These are phyloP conservation scores for Viridothelium virens DNA, from an alignment of 495 filamentous ascomycete species.

Conservation along the genomic window DNA sequence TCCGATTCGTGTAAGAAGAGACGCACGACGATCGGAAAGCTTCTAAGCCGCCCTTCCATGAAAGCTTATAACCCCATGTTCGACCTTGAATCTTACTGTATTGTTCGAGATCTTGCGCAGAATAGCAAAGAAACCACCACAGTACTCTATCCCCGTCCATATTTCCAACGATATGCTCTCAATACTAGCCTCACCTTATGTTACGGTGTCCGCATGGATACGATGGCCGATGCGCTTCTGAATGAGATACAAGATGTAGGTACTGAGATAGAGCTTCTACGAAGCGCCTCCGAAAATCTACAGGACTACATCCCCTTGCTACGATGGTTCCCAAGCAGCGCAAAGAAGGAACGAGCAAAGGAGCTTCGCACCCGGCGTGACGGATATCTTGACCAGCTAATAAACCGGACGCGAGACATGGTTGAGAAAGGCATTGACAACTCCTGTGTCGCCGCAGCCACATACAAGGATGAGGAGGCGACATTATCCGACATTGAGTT, in stretches of 20 bases:
- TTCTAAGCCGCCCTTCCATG: conserved; percentile 41
- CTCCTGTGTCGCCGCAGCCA: conserved; percentile 45
- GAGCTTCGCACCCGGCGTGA: conserved; percentile 42
- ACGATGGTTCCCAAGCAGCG: conserved; percentile 43
- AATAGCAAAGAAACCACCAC: conserved; percentile 37
- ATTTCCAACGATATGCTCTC: conserved; percentile 34
- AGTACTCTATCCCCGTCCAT: conserved; percentile 17
- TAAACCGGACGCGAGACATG: conserved; percentile 44
- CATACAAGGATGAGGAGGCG: conserved; percentile 45
- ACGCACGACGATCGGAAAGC: conserved; percentile 44
- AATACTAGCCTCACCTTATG: conserved; percentile 47
- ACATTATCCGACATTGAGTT: conserved; percentile 44
- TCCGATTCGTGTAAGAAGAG: conserved; percentile 48
- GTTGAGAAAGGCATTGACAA: conserved; percentile 45
- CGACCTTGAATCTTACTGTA: conserved; percentile 45
- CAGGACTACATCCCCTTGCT: conserved; percentile 47
- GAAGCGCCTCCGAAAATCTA: conserved; percentile 44
- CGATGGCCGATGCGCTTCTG: conserved; percentile 42
- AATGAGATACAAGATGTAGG: conserved; percentile 47
- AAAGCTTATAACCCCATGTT: conserved; percentile 45
- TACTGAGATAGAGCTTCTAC: conserved; percentile 42
- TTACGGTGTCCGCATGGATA: conserved; percentile 50
- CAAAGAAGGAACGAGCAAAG: conserved; percentile 42
- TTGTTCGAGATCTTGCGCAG: conserved; percentile 40
- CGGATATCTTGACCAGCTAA: conserved; percentile 40